A percentile compares a stretch with the other conserved stretches of the same genome.
These are phyloP conservation scores for Alternaria sp. DNA, from an alignment of 2,329 filamentous ascomycete species.

Conservation along the genomic window DNA sequence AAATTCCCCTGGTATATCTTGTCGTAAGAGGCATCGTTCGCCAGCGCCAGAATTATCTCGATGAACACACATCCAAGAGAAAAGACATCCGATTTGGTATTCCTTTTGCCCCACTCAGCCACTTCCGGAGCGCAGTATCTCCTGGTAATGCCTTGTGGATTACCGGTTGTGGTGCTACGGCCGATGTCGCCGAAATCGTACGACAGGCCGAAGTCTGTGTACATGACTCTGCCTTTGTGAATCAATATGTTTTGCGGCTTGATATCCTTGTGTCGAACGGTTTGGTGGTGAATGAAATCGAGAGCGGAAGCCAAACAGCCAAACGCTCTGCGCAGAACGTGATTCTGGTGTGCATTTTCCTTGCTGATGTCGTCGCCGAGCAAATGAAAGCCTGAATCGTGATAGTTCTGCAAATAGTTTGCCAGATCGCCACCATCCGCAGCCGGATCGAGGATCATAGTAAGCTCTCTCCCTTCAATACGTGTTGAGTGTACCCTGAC, in stretches of 20 bases:
- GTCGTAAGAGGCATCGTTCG: background rate
- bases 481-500: too few relatives aligned
- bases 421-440: background rate
- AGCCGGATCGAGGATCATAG: background rate
- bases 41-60: background rate
- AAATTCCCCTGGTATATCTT: accelerated
- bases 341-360: too few relatives aligned
- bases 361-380: too few relatives aligned
- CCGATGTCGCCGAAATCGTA: constrained; percentile 8
- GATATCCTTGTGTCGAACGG: constrained; percentile 25
- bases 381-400: too few relatives aligned
- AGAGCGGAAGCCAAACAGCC: constrained; percentile 21
- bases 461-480: background rate
- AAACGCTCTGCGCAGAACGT: background rate
- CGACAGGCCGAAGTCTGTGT: constrained; percentile 28
- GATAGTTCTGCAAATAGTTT: background rate
- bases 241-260: constrained; percentile 29
- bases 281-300: constrained; percentile 16
- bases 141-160: background rate
- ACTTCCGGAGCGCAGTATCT: background rate
- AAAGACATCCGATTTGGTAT: background rate
- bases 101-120: background rate
- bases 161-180: background rate
- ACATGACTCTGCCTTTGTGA: constrained; percentile 13
- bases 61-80: background rate